Base-by-base conservation (phyloP, 192 early-diverging fungal genomes). In the Glomus cerebriforme region DNA sequence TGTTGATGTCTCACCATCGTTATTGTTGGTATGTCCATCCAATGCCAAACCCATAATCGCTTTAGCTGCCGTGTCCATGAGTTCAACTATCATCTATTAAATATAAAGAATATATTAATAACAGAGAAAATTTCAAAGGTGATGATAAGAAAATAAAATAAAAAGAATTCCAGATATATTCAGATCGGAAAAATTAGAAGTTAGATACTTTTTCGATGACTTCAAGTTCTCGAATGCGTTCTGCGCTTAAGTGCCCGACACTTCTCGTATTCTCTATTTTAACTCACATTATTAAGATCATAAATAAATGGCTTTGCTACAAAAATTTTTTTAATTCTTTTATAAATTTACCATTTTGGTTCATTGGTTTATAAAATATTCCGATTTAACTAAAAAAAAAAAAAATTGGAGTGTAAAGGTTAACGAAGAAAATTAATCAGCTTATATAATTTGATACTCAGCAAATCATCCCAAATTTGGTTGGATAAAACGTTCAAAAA, bases 1-100 rank as follows among this genome's bases (percentile, higher is more conserved):
- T 26, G 73, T 67, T n/a, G 65, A 65, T 9, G 58, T 63, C 12
- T 74, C 79, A 22, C 45, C 67, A 35, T 59, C 34, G 17, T 74
- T 62, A 15, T 81, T 66, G n/a, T 81, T 79, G 4, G 64, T 62
- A 31, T 85, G 79, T 6, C 69, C 78, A 15, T 85, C 81, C 4
- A 80, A 80, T 29, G 73, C 79, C 12, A 85, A 63, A 63, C 82
- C 79, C 65, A 82, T 79, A 26, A 85, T 85, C 10, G 84, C 81
- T 68, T 81, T 54, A 45, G 81, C 80, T 13, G 84, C 81, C 10
- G 84, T 85, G 26, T 82, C 75, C 13, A 85, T 62, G 0, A 85
- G 73, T 27, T 85, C 81, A 17, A 85, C 65, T 22, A 85, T 85
- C 76, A 81, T 74, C 84, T 85, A 59, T 73, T 70, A 43, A 32